Conservation (phyloP, 163 green algal species). For the Chlorella variabilis region DNA sequence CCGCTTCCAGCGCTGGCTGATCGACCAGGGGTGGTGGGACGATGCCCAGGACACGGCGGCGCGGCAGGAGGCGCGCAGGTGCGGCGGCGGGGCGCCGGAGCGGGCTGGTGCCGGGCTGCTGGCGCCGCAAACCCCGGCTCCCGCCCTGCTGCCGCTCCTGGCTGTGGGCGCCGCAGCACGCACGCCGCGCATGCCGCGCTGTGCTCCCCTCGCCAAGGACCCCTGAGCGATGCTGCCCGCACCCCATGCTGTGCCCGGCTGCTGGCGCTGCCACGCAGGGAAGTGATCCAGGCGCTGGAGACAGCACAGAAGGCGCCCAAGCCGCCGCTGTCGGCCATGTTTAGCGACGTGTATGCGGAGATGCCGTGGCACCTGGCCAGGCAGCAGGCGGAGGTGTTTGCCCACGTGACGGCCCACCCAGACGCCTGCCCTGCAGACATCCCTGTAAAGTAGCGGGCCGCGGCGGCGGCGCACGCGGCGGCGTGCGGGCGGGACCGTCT, state of each 20-base stretch:
- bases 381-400: slow-evolving; percentile 65
- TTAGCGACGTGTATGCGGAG: slow-evolving; percentile 87
- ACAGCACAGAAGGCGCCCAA: slow-evolving; percentile 75
- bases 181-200: too few relatives aligned
- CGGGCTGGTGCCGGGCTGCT: not conserved
- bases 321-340: slow-evolving; percentile 76
- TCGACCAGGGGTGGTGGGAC: slow-evolving; percentile 77
- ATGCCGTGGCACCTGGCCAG: slow-evolving; percentile 71
- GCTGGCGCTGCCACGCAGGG: too few relatives aligned
- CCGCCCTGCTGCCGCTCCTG: too few relatives aligned
- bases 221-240: too few relatives aligned
- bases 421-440: slow-evolving; percentile 38
- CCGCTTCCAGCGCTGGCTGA: slow-evolving; percentile 78
- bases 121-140: too few relatives aligned
- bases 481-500: too few relatives aligned
- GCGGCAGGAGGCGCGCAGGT: slow-evolving; percentile 50
- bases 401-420: slow-evolving; percentile 28
- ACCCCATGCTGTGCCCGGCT: too few relatives aligned
- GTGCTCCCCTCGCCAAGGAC: too few relatives aligned
- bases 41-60: slow-evolving; percentile 62
- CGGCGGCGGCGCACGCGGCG: too few relatives aligned
- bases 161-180: too few relatives aligned
- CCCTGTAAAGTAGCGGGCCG: slow-evolving; percentile 17
- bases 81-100: too few relatives aligned
- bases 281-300: slow-evolving; percentile 83